Conservation (phyloP, 352 stramenopile species). For the Pythium pyrilobum region DNA sequence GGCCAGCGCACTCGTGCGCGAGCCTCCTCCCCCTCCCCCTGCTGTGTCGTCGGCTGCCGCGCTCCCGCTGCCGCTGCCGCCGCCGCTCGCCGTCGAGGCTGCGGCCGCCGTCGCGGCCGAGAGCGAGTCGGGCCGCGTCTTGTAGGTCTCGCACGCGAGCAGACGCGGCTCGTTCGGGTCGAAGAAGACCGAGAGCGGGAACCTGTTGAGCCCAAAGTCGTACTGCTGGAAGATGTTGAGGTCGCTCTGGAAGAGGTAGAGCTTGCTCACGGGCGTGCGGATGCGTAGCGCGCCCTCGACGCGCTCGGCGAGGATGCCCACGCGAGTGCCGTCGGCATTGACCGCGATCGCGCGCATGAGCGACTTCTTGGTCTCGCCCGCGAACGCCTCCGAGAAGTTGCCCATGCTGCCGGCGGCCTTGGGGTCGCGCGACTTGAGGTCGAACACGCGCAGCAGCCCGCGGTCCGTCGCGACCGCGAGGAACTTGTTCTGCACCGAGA, state of each 20-base stretch:
- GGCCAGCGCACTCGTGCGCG: constrained; percentile 26
- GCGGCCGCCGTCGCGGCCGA: constrained; percentile 1
- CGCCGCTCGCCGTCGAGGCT: neutral
- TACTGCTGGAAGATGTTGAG: constrained; percentile 88
- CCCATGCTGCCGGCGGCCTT: constrained; percentile 86
- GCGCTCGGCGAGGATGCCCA: constrained; percentile 84
- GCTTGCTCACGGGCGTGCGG: constrained; percentile 75
- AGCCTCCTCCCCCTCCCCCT: neutral
- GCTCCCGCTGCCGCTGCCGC: constrained; percentile 2
- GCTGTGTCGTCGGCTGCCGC: constrained; percentile 16
- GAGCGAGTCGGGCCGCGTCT: constrained; percentile 30
- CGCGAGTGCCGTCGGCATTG: constrained; percentile 87
- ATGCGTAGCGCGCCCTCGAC: constrained; percentile 77
- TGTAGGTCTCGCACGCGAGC: constrained; percentile 80
- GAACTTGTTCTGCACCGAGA: constrained; percentile 89
- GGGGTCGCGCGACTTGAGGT: constrained; percentile 78
- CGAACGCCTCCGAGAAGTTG: constrained; percentile 52
- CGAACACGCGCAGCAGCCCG: constrained; percentile 84
- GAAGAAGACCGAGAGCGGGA: constrained; percentile 85
- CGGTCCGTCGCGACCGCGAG: constrained; percentile 86
- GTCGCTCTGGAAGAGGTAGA: constrained; percentile 90
- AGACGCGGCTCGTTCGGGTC: constrained; percentile 86
- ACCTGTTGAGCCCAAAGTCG: constrained; percentile 76
- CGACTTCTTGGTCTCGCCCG: constrained; percentile 43
- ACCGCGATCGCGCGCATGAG: constrained; percentile 65